Evolutionary conservation across 768 basidiomycete genomes (phyloP), one percentile per base, ranked within the genome.

Genomic region (Amanita rubescens): DNA sequence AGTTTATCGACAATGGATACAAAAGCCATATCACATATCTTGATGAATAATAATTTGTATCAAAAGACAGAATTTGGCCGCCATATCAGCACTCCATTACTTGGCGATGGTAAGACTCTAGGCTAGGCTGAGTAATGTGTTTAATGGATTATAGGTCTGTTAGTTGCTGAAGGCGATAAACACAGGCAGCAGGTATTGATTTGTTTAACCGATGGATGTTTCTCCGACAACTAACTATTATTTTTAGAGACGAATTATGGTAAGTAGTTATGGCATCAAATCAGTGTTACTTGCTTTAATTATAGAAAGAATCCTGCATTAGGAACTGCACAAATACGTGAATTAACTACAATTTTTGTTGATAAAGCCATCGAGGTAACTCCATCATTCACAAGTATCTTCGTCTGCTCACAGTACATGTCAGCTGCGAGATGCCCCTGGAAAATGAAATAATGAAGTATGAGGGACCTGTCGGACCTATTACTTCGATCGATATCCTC

Each of bases 241-340:
- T 30, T 41, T 45, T 22, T 49, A 77, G 74, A 65, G 77, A 19
- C 72, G 63, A 58, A 65, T 77, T 20, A 75, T 77, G 75, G 76
- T 75, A 54, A 41, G 44, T 27, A 9, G 12, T 19, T 17, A 4
- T 22, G n/a, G n/a, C n/a, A 7, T 11, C 12, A 24, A n/a, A 7
- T 32, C 10, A 25, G 5, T 9, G 41, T 3, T 10, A 14, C 11
- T 12, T 24, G 24, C 5, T 17, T 19, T 10, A 42, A 20, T n/a
- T n/a, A 20, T 47, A 32, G 25, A 3, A 43, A 78, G 84, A 86
- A 85, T 57, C 84, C 84, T 11, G 83, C 83, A 0, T 87, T 87
- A 57, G 81, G 84, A 1, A 71, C 74, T 3, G 65, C 74, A 0
- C 82, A 84, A 58, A 74, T 85, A 35, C 71, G 82, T 1, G 78